These are phyloP conservation scores for Agrocybe pediades DNA, from an alignment of 768 basidiomycete genomes.

Conservation along the genomic window DNA sequence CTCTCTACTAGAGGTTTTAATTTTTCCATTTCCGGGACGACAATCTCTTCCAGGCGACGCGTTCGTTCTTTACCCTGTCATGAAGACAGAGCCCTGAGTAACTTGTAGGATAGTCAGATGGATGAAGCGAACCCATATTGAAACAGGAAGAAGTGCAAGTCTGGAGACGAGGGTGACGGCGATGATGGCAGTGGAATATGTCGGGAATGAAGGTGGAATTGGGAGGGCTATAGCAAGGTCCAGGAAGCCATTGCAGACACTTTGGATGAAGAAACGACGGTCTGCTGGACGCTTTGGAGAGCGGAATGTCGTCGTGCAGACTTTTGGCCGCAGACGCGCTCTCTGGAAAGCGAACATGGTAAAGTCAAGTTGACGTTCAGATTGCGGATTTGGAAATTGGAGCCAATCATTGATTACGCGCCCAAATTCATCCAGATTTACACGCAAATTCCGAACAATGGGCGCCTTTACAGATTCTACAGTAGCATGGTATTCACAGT, in stretches of 20 bases:
- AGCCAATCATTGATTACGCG: no score
- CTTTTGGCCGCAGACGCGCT: slow-evolving; percentile 27
- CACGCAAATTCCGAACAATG: no score
- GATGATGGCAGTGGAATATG: slow-evolving; percentile 78
- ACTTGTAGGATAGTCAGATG: not conserved
- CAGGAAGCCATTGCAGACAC: slow-evolving; percentile 65
- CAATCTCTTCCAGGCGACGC: slow-evolving; percentile 60
- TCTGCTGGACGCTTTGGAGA: slow-evolving; percentile 15
- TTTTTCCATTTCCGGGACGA: slow-evolving; percentile 56
- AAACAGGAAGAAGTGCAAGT: slow-evolving; percentile 65
- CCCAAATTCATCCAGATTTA: no score
- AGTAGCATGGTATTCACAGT: not conserved
- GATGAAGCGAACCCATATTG: slow-evolving; percentile 66
- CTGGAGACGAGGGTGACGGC: slow-evolving; percentile 64
- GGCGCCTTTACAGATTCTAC: not conserved
- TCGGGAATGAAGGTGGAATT: slow-evolving; percentile 63
- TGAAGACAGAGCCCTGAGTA: slow-evolving; percentile 14
- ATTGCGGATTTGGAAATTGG: no score
- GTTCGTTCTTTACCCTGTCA: slow-evolving; percentile 61
- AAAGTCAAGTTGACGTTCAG: not conserved
- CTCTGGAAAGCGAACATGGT: slow-evolving; percentile 35
- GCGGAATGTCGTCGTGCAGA: slow-evolving; percentile 12
- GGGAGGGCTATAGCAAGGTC: slow-evolving; percentile 80
- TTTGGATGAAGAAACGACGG: slow-evolving; percentile 40
- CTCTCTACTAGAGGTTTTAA: slow-evolving; percentile 45